Evolutionary conservation across 768 basidiomycete genomes (phyloP).

Genomic region (Hypholoma fasciculare): DNA sequence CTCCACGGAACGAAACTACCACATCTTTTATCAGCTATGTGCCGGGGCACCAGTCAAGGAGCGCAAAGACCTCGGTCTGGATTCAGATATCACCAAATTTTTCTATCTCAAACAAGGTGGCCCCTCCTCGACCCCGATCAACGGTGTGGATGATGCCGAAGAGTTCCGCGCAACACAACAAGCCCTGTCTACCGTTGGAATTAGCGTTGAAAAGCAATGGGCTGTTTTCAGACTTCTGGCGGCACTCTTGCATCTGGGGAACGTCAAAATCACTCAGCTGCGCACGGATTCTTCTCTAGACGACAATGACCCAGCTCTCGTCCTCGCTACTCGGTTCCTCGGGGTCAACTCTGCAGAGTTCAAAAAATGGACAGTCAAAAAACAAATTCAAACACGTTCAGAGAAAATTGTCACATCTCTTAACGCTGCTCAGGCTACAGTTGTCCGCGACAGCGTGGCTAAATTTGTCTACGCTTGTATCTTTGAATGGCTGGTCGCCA

Average conservation of each 20-base stretch:
- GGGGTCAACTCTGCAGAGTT: conserved; percentile 91
- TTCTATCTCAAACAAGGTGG: conserved; percentile 94
- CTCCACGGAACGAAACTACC: conserved; percentile 95
- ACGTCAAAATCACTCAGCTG: conserved; percentile 84
- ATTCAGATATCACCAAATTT: conserved; percentile 84
- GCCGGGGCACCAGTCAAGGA: conserved; percentile 95
- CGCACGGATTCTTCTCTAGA: conserved; percentile 84
- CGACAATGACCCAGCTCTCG: conserved; percentile 78
- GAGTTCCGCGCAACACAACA: conserved; percentile 94
- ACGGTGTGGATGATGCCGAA: conserved; percentile 93
- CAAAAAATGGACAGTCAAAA: conserved; percentile 99
- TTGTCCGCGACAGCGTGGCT: conserved; percentile 94
- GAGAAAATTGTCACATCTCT: conserved; percentile 94
- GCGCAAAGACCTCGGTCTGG: conserved; percentile 90
- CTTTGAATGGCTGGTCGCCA: conserved; percentile 98
- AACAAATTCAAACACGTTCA: conserved; percentile 90
- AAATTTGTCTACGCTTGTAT: conserved; percentile 99
- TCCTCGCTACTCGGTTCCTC: conserved; percentile 84
- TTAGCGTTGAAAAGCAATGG: conserved; percentile 98
- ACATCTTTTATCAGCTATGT: conserved; percentile 99
- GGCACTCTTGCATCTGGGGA: conserved; percentile 94
- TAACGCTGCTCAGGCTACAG: conserved; percentile 85
- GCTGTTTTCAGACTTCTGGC: conserved; percentile 94
- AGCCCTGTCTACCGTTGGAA: conserved; percentile 95
- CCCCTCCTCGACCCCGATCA: conserved; percentile 79